Evolutionary conservation across 345 rosid species (phyloP).

Genomic region (Excoecaria agallocha): DNA sequence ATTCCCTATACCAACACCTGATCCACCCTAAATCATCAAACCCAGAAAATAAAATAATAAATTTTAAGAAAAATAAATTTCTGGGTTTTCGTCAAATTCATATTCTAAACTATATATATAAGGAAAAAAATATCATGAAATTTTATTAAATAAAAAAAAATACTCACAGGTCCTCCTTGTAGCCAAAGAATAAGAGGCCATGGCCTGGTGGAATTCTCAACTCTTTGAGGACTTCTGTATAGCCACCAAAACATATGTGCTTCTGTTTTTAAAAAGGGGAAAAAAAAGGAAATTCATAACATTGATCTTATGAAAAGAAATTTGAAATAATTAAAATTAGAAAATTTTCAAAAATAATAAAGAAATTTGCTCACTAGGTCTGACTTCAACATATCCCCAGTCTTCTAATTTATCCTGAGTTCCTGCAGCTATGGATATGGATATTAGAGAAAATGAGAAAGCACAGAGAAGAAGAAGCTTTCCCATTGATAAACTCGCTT

Average conservation of each 20-base stretch:
- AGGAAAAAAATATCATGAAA: background rate
- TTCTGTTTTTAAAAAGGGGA: constrained; percentile 30
- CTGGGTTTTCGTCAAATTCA: background rate
- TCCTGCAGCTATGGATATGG: constrained; percentile 26
- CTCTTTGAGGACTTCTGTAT: constrained; percentile 74
- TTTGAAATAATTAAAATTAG: background rate
- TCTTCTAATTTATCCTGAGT: constrained; percentile 55
- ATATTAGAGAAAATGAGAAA: constrained; percentile 26
- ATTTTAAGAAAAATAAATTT: background rate
- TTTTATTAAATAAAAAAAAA: background rate
- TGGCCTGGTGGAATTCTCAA: constrained; percentile 71
- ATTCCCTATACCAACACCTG: constrained; percentile 78
- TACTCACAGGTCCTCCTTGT: constrained; percentile 96
- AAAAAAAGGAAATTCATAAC: background rate
- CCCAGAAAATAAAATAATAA: background rate
- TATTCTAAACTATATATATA: background rate
- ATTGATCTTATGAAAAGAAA: background rate
- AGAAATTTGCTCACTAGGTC: constrained; percentile 59
- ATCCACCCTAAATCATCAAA: constrained; percentile 54
- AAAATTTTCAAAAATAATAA: no score
- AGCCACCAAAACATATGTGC: constrained; percentile 99
- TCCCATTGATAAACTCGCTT: constrained; percentile 38
- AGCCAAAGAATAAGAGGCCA: constrained; percentile 95
- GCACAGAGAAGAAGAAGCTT: constrained; percentile 30
- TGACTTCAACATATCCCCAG: constrained; percentile 92